Percentiles rank a stretch among this genome's conserved stretches.
These are phyloP conservation scores for Eimeria acervulina DNA, from an alignment of 169 alveolate genomes.

Conservation along the genomic window DNA sequence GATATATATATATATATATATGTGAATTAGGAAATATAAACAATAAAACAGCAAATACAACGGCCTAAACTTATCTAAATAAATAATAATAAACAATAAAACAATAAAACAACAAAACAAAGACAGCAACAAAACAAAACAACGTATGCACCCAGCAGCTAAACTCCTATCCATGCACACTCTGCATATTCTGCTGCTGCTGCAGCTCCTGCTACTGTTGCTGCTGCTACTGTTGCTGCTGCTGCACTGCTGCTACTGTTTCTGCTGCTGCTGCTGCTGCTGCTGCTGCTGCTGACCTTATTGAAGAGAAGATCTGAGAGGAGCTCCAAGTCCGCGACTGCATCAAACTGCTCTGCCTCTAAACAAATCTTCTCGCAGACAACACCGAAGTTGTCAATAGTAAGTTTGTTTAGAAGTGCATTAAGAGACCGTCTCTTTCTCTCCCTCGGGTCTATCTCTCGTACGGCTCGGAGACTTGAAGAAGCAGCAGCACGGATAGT, in stretches of 20 bases:
- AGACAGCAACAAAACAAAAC: background rate
- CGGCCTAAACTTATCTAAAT: too few species aligned
- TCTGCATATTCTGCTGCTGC: background rate
- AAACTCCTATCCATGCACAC: background rate
- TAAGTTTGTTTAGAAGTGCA: conserved; percentile 92
- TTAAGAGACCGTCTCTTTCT: conserved; percentile 89
- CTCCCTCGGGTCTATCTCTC: conserved; percentile 38
- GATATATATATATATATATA: too few species aligned
- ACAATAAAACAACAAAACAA: too few species aligned
- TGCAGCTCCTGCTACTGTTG: background rate
- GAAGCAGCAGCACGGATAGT: background rate
- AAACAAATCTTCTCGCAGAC: conserved; percentile 93
- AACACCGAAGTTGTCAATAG: conserved; percentile 94
- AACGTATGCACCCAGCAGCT: background rate
- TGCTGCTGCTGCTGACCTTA: background rate
- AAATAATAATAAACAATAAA: too few species aligned
- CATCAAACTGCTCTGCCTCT: conserved; percentile 68
- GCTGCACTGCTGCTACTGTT: background rate
- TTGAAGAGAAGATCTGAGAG: conserved; percentile 66
- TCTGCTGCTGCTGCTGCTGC: background rate
- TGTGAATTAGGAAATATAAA: too few species aligned
- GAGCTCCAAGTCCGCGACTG: conserved; percentile 66
- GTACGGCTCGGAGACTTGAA: background rate
- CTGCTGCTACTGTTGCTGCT: background rate
- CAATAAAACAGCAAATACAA: too few species aligned